phyloP scores from a whole-genome alignment of 768 basidiomycete genomes.

The Leccinum imitatum region DNA sequence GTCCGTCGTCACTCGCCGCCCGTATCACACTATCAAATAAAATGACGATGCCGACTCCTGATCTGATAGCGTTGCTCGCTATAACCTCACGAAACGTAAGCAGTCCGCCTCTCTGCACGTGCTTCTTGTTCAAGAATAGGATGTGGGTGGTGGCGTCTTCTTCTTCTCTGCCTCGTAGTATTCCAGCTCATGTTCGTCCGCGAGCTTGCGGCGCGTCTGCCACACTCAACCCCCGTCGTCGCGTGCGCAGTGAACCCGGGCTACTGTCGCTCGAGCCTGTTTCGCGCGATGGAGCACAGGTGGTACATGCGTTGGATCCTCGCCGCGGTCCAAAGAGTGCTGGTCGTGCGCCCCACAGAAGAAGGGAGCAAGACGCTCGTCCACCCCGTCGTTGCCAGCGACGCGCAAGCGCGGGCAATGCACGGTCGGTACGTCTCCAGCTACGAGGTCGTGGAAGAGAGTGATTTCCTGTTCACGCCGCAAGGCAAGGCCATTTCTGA shows the following conservation, averaged over 20 bases:
- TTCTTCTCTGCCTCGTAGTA: constrained; percentile 13
- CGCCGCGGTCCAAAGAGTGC: constrained; percentile 4
- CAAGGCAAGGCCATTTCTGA: constrained; percentile 28
- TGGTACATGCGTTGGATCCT: constrained; percentile 8
- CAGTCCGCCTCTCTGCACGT: background rate
- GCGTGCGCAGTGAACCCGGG: constrained; percentile 33
- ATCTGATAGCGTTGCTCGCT: constrained; percentile 15
- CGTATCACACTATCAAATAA: too few relatives aligned
- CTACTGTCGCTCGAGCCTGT: constrained; percentile 30
- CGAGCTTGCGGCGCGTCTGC: constrained; percentile 28
- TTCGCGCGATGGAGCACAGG: constrained; percentile 17
- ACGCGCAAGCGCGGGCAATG: background rate
- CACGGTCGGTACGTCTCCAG: constrained; percentile 31
- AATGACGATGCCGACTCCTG: background rate
- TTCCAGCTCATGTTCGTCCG: constrained; percentile 32
- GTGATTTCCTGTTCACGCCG: constrained; percentile 27
- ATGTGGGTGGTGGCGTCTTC: background rate
- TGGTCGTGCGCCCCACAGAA: constrained; percentile 29
- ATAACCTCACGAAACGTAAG: constrained; percentile 27
- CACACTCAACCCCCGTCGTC: constrained; percentile 22
- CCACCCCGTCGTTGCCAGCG: constrained; percentile 25
- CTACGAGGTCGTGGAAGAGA: constrained; percentile 25
- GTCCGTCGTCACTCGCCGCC: constrained; percentile 4
- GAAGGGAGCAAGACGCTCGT: constrained; percentile 35
- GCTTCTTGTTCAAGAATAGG: background rate